These are phyloP conservation scores for Thalassiosira profunda DNA, from an alignment of 108 stramenopile species.

Conservation along the genomic window DNA sequence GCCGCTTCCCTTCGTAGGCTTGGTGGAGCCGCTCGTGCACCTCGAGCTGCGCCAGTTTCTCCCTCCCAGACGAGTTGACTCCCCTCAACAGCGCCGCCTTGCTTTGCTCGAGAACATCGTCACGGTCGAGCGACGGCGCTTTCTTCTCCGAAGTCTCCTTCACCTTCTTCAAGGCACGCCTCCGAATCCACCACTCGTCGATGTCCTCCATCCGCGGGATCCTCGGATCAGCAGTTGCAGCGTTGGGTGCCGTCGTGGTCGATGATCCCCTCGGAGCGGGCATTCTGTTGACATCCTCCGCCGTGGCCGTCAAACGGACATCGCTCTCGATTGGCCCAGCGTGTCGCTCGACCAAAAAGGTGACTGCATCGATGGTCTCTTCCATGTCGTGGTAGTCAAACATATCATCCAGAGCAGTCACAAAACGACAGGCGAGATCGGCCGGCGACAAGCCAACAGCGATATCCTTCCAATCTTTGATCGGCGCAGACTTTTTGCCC, in stretches of 20 bases:
- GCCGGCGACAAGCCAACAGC: neutral
- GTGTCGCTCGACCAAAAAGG: too few species aligned
- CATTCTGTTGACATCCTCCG: neutral
- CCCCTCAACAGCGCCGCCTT: neutral
- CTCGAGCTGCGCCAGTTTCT: conserved; percentile 1
- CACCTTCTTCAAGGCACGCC: neutral
- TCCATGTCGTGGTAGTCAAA: conserved; percentile 1
- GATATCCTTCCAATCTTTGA: conserved; percentile 4
- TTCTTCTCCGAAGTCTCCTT: neutral
- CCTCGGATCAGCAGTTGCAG: too few species aligned
- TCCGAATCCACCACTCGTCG: neutral
- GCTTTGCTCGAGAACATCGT: neutral
- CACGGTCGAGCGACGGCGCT: conserved; percentile 2
- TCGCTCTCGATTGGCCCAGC: too few species aligned
- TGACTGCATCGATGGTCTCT: neutral
- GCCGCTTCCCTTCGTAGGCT: conserved; percentile 8
- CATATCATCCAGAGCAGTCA: neutral
- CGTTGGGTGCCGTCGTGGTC: too few species aligned
- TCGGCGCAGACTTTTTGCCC: conserved; percentile 3
- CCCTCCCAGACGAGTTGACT: neutral
- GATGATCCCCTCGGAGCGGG: too few species aligned
- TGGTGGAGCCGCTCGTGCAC: neutral
- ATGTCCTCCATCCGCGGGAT: too few species aligned
- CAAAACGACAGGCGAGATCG: neutral
- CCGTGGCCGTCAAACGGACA: neutral